Conservation (phyloP, 1,284 basidiomycete genomes). For the Cutaneotrichosporon sp. region DNA sequence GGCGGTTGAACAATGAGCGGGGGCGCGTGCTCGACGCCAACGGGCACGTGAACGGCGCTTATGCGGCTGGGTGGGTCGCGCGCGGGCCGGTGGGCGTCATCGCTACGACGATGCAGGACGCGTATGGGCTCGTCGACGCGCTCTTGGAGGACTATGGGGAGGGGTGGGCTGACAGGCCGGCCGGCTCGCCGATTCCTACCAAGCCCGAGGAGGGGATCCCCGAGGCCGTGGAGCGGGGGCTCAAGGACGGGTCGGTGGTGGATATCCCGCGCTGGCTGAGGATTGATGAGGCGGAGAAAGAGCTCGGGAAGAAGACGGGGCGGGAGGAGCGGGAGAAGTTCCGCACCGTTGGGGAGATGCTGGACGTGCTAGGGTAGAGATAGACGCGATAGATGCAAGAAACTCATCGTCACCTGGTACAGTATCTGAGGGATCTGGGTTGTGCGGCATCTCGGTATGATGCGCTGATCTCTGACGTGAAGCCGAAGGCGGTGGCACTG, state of each 20-base stretch:
- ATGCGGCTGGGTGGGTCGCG: constrained; percentile 92
- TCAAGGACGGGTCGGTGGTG: constrained; percentile 38
- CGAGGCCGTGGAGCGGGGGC: constrained; percentile 23
- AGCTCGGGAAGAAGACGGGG: constrained; percentile 29
- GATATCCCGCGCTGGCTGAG: constrained; percentile 42
- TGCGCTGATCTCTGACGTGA: too few relatives aligned
- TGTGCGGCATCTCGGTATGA: too few relatives aligned
- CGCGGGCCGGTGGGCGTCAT: constrained; percentile 90
- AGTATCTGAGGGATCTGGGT: too few relatives aligned
- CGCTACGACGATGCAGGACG: constrained; percentile 91
- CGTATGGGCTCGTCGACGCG: constrained; percentile 60
- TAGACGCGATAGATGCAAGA: not conserved
- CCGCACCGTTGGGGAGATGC: constrained; percentile 61
- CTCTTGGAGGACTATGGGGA: constrained; percentile 41
- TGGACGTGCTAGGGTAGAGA: constrained; percentile 43
- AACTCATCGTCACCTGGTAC: not conserved
- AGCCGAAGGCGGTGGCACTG: too few relatives aligned
- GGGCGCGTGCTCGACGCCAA: constrained; percentile 50
- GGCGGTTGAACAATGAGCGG: constrained; percentile 47
- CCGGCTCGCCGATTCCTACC: constrained; percentile 4
- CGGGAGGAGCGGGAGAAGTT: constrained; percentile 49
- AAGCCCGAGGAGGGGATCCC: constrained; percentile 36
- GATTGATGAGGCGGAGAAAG: constrained; percentile 43
- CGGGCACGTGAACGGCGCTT: constrained; percentile 63
- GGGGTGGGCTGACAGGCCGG: constrained; percentile 10